Conservation (phyloP, 768 basidiomycete genomes). For the Pleurotus cornucopiae region DNA sequence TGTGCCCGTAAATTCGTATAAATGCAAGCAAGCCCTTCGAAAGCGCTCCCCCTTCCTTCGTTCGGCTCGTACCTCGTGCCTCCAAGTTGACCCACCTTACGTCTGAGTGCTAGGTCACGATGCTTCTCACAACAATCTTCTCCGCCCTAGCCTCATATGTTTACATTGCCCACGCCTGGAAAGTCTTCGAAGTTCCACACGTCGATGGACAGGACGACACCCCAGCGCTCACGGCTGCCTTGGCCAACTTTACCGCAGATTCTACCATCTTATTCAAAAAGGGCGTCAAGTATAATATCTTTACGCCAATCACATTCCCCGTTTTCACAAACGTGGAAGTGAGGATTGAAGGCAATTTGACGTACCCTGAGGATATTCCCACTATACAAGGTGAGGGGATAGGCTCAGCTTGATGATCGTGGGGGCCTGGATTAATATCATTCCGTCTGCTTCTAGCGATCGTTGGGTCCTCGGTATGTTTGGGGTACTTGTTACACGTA, state of each 20-base stretch:
- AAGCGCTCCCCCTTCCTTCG: background rate
- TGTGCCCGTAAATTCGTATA: too few species aligned
- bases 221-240: slow-evolving; percentile 38
- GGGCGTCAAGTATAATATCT: slow-evolving; percentile 57
- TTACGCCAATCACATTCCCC: slow-evolving; percentile 55
- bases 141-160: slow-evolving; percentile 19
- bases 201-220: slow-evolving; percentile 45
- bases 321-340: slow-evolving; percentile 53
- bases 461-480: slow-evolving; percentile 41
- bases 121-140: background rate
- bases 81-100: background rate
- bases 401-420: background rate
- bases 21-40: too few species aligned
- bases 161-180: slow-evolving; percentile 32
- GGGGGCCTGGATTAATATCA: background rate
- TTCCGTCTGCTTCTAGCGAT: slow-evolving; percentile 23
- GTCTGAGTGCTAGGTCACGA: background rate
- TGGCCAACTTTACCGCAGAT: slow-evolving; percentile 34
- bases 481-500: background rate
- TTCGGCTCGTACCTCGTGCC: background rate
- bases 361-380: slow-evolving; percentile 48
- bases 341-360: slow-evolving; percentile 52
- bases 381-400: slow-evolving; percentile 39
- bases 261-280: slow-evolving; percentile 55
- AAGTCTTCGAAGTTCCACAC: slow-evolving; percentile 50